A percentile compares a stretch with the other conserved stretches of the same genome.
These are phyloP conservation scores for Leccinum variabile DNA, from an alignment of 1,284 basidiomycete genomes.

Conservation along the genomic window DNA sequence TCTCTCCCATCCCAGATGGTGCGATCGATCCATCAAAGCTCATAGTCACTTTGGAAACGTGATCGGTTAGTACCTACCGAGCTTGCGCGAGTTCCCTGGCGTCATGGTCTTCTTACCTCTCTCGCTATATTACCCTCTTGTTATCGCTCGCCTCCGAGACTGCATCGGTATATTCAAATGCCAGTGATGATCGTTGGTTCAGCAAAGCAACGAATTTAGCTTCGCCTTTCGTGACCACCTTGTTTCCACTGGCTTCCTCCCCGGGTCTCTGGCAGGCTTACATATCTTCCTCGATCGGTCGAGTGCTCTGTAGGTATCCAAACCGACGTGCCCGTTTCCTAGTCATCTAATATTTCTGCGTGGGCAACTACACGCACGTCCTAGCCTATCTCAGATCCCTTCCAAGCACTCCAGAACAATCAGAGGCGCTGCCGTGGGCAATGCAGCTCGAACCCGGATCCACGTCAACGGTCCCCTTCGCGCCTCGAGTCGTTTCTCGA, in stretches of 20 bases:
- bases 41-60: conserved; percentile 70
- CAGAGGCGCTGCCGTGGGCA: conserved; percentile 57
- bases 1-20: conserved; percentile 50
- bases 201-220: conserved; percentile 37
- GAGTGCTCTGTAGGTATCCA: conserved; percentile 65
- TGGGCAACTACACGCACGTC: conserved; percentile 62
- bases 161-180: conserved; percentile 53
- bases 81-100: conserved; percentile 65
- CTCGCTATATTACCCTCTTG: conserved; percentile 46
- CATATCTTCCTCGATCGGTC: conserved; percentile 77
- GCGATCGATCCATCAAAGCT: conserved; percentile 55
- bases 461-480: conserved; percentile 23
- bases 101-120: conserved; percentile 65
- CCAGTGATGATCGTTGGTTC: conserved; percentile 37
- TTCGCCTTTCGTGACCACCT: conserved; percentile 58
- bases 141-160: conserved; percentile 44
- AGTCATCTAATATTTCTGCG: conserved; percentile 1
- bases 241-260: conserved; percentile 53
- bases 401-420: conserved; percentile 42
- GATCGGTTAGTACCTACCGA: conserved; percentile 53
- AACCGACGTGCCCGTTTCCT: background rate
- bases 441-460: conserved; percentile 53
- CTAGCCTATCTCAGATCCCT: conserved; percentile 70
- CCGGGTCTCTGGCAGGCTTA: conserved; percentile 47
- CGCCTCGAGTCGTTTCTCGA: conserved; percentile 67